Evolutionary conservation across 164 flowering plant genomes (phyloP).

Genomic region (Protea cynaroides): DNA sequence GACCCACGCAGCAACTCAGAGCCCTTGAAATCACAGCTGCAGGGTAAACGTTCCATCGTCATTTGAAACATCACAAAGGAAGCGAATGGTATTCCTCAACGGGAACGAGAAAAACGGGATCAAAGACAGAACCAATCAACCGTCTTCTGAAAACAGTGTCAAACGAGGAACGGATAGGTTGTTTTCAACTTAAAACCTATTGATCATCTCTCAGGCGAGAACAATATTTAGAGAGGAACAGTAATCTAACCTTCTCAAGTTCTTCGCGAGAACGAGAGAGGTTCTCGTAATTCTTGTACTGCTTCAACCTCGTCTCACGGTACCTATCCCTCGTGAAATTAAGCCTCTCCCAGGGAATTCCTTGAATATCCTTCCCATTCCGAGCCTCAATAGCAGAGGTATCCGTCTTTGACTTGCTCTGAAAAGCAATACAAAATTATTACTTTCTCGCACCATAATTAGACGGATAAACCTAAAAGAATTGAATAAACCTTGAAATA

Average conservation of each 20-base stretch:
- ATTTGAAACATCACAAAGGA: too few relatives aligned
- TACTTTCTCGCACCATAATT: not conserved
- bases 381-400: conserved; percentile 83
- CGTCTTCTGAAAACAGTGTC: not conserved
- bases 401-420: conserved; percentile 64
- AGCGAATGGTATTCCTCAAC: too few relatives aligned
- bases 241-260: conserved; percentile 48
- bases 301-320: conserved; percentile 72
- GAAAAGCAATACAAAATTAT: conserved; percentile 5
- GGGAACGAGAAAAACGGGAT: not conserved
- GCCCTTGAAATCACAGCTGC: too few relatives aligned
- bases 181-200: not conserved
- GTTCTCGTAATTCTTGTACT: conserved; percentile 70
- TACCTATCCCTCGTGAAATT: conserved; percentile 66
- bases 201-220: not conserved
- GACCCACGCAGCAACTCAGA: too few relatives aligned
- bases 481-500: not conserved
- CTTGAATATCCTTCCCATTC: conserved; percentile 92
- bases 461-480: not conserved
- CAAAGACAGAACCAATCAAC: not conserved
- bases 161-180: too few relatives aligned
- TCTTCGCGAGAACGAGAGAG: conserved; percentile 39
- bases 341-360: conserved; percentile 89
- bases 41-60: too few relatives aligned
- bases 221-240: too few relatives aligned